Evolutionary conservation across 345 rosid species (phyloP), one percentile per base, ranked within the genome.

Genomic region (Cardamine occulta): DNA sequence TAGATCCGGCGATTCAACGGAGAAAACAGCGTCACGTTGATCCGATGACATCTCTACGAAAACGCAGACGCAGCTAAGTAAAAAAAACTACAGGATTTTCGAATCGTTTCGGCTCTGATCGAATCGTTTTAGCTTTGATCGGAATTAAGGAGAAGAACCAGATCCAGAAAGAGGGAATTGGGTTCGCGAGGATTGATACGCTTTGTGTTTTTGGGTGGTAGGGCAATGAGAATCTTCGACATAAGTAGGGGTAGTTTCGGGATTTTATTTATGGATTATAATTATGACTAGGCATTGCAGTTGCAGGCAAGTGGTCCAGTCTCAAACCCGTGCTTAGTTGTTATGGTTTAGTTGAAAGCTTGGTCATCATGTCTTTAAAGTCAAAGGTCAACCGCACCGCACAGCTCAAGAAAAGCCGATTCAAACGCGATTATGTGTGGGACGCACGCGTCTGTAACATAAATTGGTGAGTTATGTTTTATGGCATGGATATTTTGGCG

Each of bases 1-100:
- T 18, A 84, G 85, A 56, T 88, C 95, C 63, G 86, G 86, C 68
- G 84, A 80, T 77, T 83, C 90, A 47, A 73, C 79, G 57, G 84
- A 85, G 72, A 86, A 86, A 51, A 81, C 88, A 80, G 80, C 51
- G 81, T 79, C 88, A 84, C 82, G 65, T 61, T 84, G 87, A 66
- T 79, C 80, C 5, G 91, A 88, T 44, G 93, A 80, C 96, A 92
- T 88, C 35, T 47, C 8, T 0, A 47, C 10, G 52, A 47, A 47
- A 47, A 47, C 18, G 49, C 49, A 37, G 52, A 68, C 58, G 14
- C 4, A 68, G 68, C 14, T 45, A 12, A 8, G 15, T 11, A 3
- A 61, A 26, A 7, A 4, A 53, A 15, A 54, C 0, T 1, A 35
- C 18, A 57, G 42, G 12, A 74, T 7, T 18, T 32, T 40, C 1